phyloP scores from a whole-genome alignment of 257 asterid genomes.

The Buddleja alternifolia region DNA sequence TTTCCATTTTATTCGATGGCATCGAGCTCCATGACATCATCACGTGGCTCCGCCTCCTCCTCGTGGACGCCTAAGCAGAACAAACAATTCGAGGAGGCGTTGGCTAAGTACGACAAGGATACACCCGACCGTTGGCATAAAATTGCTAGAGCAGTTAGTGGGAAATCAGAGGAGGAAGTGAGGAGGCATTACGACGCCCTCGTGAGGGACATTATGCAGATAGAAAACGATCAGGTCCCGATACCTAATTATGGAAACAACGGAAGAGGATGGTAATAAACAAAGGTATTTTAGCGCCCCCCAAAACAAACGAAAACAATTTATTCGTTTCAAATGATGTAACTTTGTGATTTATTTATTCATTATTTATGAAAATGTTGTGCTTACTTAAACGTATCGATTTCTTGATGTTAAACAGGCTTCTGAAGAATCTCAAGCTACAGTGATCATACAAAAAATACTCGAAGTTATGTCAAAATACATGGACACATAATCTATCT shows the following conservation, averaged over 20 bases:
- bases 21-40: conserved; percentile 24
- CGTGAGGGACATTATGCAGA: conserved; percentile 43
- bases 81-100: conserved; percentile 49
- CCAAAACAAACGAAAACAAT: no score
- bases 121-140: conserved; percentile 50
- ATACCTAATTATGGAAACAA: conserved; percentile 44
- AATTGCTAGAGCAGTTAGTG: conserved; percentile 38
- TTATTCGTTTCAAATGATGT: no score
- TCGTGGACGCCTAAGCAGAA: conserved; percentile 45
- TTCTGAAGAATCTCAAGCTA: conserved; percentile 39
- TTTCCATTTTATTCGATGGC: background rate
- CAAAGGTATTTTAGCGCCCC: conserved; percentile 31
- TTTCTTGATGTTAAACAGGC: conserved; percentile 30
- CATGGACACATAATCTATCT: background rate
- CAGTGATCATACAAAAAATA: conserved; percentile 19
- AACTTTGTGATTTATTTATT: no score
- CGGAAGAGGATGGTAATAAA: conserved; percentile 27
- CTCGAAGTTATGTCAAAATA: background rate
- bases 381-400: background rate
- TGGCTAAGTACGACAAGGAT: conserved; percentile 38
- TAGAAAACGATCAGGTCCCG: conserved; percentile 47
- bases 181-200: conserved; percentile 47
- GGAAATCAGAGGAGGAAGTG: conserved; percentile 48
- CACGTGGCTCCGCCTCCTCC: conserved; percentile 26
- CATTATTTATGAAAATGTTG: background rate